These are phyloP conservation scores for Blastocystis sp. DNA, from an alignment of 352 stramenopile genomes.

Conservation along the genomic window DNA sequence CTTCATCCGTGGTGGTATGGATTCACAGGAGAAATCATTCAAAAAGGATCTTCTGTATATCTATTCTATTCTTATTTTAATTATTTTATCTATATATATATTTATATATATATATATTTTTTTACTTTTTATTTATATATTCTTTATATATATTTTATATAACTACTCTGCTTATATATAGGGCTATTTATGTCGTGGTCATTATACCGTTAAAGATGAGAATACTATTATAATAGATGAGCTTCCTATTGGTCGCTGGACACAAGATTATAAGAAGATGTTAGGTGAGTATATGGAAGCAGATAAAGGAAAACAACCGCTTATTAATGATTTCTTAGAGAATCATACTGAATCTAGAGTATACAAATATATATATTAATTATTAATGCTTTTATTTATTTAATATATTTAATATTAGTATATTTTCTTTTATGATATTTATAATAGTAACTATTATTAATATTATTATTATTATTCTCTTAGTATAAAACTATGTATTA, in stretches of 20 bases:
- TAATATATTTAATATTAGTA: too few relatives aligned
- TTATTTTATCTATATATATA: too few relatives aligned
- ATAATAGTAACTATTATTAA: conserved; percentile 51
- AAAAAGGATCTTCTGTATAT: conserved; percentile 46
- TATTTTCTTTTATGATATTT: conserved; percentile 50
- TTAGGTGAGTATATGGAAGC: conserved; percentile 60
- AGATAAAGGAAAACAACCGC: conserved; percentile 47
- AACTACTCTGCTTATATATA: too few relatives aligned
- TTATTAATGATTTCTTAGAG: conserved; percentile 70
- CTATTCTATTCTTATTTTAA: background rate
- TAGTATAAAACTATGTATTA: too few relatives aligned
- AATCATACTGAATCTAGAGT: conserved; percentile 72
- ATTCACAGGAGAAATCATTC: conserved; percentile 63
- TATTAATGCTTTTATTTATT: too few relatives aligned
- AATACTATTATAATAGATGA: conserved; percentile 77
- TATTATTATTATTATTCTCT: too few relatives aligned
- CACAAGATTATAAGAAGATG: conserved; percentile 78
- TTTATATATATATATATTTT: too few relatives aligned
- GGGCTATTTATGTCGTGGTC: conserved; percentile 28
- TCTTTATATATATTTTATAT: too few relatives aligned
- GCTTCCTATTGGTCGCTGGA: conserved; percentile 81
- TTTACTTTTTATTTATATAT: too few relatives aligned
- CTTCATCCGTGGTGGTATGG: conserved; percentile 71
- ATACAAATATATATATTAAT: too few relatives aligned
- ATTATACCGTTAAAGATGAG: conserved; percentile 45